phyloP scores from a whole-genome alignment of 805 yeast species.

The Candida anglica region DNA sequence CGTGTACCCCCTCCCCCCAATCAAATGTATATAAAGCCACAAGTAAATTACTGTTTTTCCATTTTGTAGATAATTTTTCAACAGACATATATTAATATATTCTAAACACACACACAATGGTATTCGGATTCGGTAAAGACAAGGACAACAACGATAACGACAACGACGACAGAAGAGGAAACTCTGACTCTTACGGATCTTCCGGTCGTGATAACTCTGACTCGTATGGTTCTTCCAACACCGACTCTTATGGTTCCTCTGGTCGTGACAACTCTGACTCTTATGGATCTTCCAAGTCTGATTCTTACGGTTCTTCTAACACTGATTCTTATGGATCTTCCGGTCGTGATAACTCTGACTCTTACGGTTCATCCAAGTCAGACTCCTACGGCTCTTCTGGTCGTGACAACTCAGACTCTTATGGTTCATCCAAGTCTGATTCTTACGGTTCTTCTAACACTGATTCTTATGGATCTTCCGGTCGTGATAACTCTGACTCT shows the following conservation, averaged over 20 bases:
- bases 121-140: conserved; percentile 30
- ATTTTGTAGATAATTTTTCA: too few species aligned
- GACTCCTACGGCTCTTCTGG: conserved; percentile 8
- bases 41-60: too few species aligned
- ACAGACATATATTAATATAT: too few species aligned
- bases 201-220: conserved; percentile 12
- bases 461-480: conserved; percentile 11
- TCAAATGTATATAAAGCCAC: too few species aligned
- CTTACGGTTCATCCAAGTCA: conserved; percentile 8
- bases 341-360: conserved; percentile 8
- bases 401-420: conserved; percentile 9
- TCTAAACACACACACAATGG: background rate
- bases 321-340: conserved; percentile 14
- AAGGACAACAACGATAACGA: conserved; percentile 15
- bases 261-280: conserved; percentile 9
- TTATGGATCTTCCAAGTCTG: conserved; percentile 10
- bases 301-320: conserved; percentile 13
- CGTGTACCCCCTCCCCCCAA: too few species aligned
- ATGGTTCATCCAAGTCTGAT: conserved; percentile 10
- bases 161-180: conserved; percentile 6
- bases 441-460: conserved; percentile 13
- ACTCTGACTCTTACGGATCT: conserved; percentile 24
- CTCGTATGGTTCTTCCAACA: conserved; percentile 9
- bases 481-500: conserved; percentile 9
- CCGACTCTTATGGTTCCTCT: conserved; percentile 7